Percentiles rank a stretch among this genome's conserved stretches.
phyloP scores from a whole-genome alignment of 75 land plant genomes.

The Isoetes taiwanensis region DNA sequence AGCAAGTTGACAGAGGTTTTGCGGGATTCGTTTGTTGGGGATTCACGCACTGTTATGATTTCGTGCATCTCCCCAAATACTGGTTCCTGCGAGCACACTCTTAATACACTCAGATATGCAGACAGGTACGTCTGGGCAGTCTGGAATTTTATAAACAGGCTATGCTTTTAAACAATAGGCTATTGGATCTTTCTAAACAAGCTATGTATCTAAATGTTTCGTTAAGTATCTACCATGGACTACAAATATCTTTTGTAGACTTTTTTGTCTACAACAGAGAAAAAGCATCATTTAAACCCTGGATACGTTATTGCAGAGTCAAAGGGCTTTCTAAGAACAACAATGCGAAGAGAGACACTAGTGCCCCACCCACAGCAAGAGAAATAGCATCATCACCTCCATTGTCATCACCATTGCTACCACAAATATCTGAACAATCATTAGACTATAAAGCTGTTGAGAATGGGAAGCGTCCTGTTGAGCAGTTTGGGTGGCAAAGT shows the following conservation, averaged over 20 bases:
- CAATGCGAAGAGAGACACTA: conserved; percentile 58
- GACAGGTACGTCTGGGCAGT: conserved; percentile 53
- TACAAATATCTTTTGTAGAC: too few species aligned
- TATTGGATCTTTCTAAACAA: too few species aligned
- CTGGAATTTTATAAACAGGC: too few species aligned
- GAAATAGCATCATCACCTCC: conserved; percentile 39
- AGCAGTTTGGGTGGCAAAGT: conserved; percentile 24
- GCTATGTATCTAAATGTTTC: neutral
- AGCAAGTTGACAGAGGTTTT: conserved; percentile 98
- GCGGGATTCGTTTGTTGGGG: conserved; percentile 98
- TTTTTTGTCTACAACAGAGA: neutral
- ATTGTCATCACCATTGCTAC: conserved; percentile 19
- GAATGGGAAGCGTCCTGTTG: conserved; percentile 32
- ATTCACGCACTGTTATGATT: conserved; percentile 97
- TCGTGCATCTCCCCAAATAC: conserved; percentile 95
- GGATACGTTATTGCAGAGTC: conserved; percentile 43
- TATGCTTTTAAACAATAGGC: too few species aligned
- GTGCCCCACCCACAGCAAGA: conserved; percentile 11
- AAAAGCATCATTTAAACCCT: conserved; percentile 1
- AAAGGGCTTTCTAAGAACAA: conserved; percentile 90
- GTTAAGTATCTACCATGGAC: neutral
- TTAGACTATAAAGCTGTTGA: conserved; percentile 38
- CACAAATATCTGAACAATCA: conserved; percentile 34
- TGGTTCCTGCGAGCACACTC: conserved; percentile 98
- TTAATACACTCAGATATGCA: conserved; percentile 98